Conservation (phyloP, 208 protist genomes). For the Trichomonas tenax region DNA sequence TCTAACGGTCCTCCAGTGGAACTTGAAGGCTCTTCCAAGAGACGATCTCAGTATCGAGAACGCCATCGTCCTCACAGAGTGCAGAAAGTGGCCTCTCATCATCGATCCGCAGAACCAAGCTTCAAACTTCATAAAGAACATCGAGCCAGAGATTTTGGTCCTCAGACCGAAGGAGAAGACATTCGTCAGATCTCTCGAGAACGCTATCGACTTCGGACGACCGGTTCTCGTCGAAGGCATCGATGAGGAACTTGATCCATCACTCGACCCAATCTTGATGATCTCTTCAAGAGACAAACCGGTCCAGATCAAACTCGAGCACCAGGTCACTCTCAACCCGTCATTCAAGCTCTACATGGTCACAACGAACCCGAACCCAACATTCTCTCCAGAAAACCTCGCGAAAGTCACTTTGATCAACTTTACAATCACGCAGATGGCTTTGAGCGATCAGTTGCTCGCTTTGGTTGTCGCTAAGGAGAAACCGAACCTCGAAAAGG, state of each 20-base stretch:
- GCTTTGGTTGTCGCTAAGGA: constrained; percentile 84
- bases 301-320: constrained; percentile 46
- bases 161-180: background rate
- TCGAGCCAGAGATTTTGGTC: constrained; percentile 2
- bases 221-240: constrained; percentile 75
- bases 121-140: constrained; percentile 35
- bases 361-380: constrained; percentile 83
- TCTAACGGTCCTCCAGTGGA: constrained; percentile 80
- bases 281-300: constrained; percentile 58
- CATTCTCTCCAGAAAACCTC: constrained; percentile 74
- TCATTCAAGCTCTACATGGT: constrained; percentile 93
- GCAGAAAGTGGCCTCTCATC: constrained; percentile 42
- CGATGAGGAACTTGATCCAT: constrained; percentile 79
- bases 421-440: constrained; percentile 88
- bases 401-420: constrained; percentile 89
- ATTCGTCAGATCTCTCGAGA: constrained; percentile 35
- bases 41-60: constrained; percentile 83
- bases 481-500: constrained; percentile 77
- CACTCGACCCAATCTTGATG: constrained; percentile 82
- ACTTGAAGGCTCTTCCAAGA: constrained; percentile 76
- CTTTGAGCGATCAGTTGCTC: constrained; percentile 88
- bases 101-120: constrained; percentile 49
- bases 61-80: constrained; percentile 52
- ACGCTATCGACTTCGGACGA: constrained; percentile 62
- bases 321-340: constrained; percentile 70